These are phyloP conservation scores for Cladophialophora chaetospira DNA, from an alignment of 2,329 filamentous ascomycete genomes.

Conservation along the genomic window DNA sequence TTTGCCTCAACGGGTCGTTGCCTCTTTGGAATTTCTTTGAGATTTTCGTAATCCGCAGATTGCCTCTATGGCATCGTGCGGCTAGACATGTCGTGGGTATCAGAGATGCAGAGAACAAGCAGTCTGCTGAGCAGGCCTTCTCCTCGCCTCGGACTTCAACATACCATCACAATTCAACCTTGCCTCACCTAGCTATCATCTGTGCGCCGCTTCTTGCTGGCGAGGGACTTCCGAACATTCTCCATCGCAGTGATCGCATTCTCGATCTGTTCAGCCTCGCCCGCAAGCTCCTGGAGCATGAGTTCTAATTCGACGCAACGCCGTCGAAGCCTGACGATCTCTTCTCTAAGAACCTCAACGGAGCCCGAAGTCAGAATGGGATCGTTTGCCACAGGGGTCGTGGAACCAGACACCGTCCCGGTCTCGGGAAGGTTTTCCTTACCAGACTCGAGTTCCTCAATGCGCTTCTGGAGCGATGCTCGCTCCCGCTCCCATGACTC, in stretches of 20 bases:
- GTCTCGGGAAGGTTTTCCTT: slow-evolving; percentile 21
- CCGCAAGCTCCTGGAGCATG: slow-evolving; percentile 26
- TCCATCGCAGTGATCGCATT: slow-evolving; percentile 34
- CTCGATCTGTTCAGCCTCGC: slow-evolving; percentile 29
- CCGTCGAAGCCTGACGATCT: slow-evolving; percentile 28
- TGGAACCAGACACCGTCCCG: slow-evolving; percentile 19
- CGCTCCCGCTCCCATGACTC: slow-evolving; percentile 40
- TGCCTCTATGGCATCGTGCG: not conserved
- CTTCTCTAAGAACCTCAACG: slow-evolving; percentile 30
- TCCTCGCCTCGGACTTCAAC: not conserved
- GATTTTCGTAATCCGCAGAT: not conserved
- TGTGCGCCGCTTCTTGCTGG: slow-evolving; percentile 15
- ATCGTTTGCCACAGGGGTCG: slow-evolving; percentile 24
- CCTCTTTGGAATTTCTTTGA: not conserved
- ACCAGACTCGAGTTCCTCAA: slow-evolving; percentile 40
- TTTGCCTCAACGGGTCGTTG: not conserved
- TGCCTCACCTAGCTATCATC: slow-evolving; percentile 23
- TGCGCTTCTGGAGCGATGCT: slow-evolving; percentile 39
- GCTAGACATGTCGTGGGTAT: not conserved
- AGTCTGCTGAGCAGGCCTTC: not conserved
- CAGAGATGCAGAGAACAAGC: not conserved
- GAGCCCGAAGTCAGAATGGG: slow-evolving; percentile 30
- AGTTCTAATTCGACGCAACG: slow-evolving; percentile 30
- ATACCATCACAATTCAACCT: slow-evolving; percentile 5
- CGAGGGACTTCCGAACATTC: slow-evolving; percentile 37